Evolutionary conservation across 192 early-diverging fungal species (phyloP).

Genomic region (Backusella australiensis): DNA sequence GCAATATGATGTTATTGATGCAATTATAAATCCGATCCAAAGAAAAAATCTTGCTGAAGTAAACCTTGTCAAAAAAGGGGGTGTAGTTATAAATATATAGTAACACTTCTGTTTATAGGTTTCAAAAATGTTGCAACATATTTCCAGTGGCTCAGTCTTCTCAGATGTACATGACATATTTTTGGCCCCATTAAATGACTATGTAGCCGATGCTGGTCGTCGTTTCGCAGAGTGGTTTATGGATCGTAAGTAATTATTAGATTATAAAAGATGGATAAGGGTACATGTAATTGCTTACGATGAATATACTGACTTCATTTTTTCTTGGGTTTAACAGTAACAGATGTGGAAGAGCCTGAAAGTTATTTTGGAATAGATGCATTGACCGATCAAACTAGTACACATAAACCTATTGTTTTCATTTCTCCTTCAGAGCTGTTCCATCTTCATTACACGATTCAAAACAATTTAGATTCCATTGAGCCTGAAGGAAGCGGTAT

Average conservation of each 20-base stretch:
- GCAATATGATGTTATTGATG: slow-evolving; percentile 93
- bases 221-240: slow-evolving; percentile 85
- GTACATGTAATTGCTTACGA: too few relatives aligned
- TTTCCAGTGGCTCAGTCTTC: slow-evolving; percentile 48
- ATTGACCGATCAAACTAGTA: slow-evolving; percentile 75
- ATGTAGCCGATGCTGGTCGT: slow-evolving; percentile 55
- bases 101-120: slow-evolving; percentile 9
- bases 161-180: slow-evolving; percentile 7
- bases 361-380: slow-evolving; percentile 88
- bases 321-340: slow-evolving; percentile 43
- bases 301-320: not conserved
- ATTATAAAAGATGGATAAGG: too few relatives aligned
- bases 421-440: slow-evolving; percentile 93
- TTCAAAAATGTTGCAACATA: slow-evolving; percentile 93
- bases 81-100: not conserved
- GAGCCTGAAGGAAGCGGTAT: slow-evolving; percentile 63
- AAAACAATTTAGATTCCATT: slow-evolving; percentile 78
- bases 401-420: slow-evolving; percentile 84
- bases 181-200: slow-evolving; percentile 7
- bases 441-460: slow-evolving; percentile 80
- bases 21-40: slow-evolving; percentile 78
- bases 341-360: slow-evolving; percentile 84
- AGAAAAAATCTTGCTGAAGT: slow-evolving; percentile 95
- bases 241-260: slow-evolving; percentile 30
- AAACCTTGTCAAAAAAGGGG: not conserved